These are phyloP conservation scores for Mortierella sp. DNA, from an alignment of 371 early-diverging fungal species.

Conservation along the genomic window DNA sequence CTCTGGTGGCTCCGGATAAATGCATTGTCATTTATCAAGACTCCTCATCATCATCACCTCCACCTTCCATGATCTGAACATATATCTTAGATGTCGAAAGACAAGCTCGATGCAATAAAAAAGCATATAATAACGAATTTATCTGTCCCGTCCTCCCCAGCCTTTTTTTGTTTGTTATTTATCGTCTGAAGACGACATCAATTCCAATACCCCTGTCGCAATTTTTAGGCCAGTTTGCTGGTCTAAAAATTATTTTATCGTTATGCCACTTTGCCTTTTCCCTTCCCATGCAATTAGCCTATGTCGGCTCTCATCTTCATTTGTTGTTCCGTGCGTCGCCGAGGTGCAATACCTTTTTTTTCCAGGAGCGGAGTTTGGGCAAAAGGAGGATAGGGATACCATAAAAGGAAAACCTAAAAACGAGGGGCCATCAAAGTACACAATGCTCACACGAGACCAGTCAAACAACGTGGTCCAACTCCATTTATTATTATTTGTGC, in stretches of 20 bases:
- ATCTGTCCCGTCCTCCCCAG: background rate
- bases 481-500: too few relatives aligned
- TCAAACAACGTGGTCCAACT: background rate
- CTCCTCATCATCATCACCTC: background rate
- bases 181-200: too few relatives aligned
- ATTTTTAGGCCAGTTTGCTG: too few relatives aligned
- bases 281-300: background rate
- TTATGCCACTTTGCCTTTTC: background rate
- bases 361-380: constrained; percentile 9
- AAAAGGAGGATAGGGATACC: constrained; percentile 16
- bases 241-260: background rate
- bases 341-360: background rate
- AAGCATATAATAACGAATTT: constrained; percentile 7
- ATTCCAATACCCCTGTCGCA: too few relatives aligned
- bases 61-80: constrained; percentile 11
- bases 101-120: constrained; percentile 23
- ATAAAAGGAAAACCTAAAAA: constrained; percentile 5
- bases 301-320: background rate
- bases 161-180: background rate
- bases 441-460: background rate
- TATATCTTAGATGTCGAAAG: constrained; percentile 24
- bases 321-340: constrained; percentile 35
- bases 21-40: constrained; percentile 9
- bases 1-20: constrained; percentile 60
- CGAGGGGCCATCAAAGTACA: constrained; percentile 3